Base-by-base conservation (phyloP, 768 basidiomycete genomes). In the Tulasnella sp. region DNA sequence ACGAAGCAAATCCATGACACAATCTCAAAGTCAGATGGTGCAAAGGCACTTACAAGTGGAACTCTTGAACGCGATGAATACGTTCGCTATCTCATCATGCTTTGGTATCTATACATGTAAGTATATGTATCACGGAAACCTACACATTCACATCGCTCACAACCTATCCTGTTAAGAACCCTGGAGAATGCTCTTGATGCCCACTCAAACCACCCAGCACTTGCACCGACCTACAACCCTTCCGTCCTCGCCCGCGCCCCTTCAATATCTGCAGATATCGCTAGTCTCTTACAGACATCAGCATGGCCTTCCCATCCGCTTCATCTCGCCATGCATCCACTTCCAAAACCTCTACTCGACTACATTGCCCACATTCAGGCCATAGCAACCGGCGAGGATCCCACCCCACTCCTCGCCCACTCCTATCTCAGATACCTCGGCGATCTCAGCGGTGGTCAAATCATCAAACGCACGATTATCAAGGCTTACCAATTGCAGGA, bases 351-450 rank as follows among this genome's bases (percentile, higher is more conserved):
- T 7, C 83, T 93, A 9, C 76, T 82, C 2, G 82, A 82, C 3
- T 94, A 92, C 82, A 81, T 88, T 77, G 78, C 82, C 7, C 89
- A 90, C 69, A 84, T 94, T 64, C 80, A 84, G 12, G 79, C 83
- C n/a, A 83, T 91, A 54, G 81, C 86, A 12, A 82, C 83, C 70
- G 83, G 85, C 34, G 77, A 79, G 8, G 87, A 87, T 80, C 89
- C 86, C 12, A 83, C 87, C 0, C 82, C 85, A 6, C 86, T 94
- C 12, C 86, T 94, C 6, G 90, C 92, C 0, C 93, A 94, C 81
- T 86, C 92, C 0, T 93, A 93, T 80, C 91, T 93, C n/a, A 87
- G 92, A 40, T 93, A 93, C 82, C 86, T 93, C 39, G 93, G 92
- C 67, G 92, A 94, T 81, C 85, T 93, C 45, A 91, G 90, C 64